phyloP scores from a whole-genome alignment of 345 rosid genomes.

The Microcos paniculata region DNA sequence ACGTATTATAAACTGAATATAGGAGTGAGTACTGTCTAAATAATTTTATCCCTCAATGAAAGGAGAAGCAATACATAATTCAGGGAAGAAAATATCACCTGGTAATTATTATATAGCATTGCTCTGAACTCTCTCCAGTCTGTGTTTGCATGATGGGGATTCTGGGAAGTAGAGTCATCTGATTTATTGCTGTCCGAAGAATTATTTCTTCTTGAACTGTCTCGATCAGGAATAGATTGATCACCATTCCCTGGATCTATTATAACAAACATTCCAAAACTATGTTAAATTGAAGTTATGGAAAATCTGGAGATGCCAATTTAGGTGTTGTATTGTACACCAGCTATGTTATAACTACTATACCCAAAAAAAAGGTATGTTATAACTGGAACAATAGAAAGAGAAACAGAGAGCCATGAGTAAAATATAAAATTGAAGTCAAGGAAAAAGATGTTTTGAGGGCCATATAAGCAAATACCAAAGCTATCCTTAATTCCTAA shows the following conservation, averaged over 20 bases:
- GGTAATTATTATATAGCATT: conserved; percentile 60
- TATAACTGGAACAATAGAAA: background rate
- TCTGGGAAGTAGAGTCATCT: conserved; percentile 52
- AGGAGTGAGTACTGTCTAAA: background rate
- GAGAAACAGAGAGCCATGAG: background rate
- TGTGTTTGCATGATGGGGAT: conserved; percentile 37
- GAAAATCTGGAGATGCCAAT: background rate
- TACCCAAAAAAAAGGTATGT: background rate
- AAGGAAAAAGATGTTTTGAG: background rate
- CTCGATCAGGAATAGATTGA: conserved; percentile 48
- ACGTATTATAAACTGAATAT: background rate
- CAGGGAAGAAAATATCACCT: conserved; percentile 45
- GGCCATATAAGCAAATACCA: background rate
- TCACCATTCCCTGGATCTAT: conserved; percentile 51
- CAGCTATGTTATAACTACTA: background rate
- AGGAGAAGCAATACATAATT: background rate
- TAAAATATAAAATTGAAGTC: background rate
- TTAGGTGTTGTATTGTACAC: background rate
- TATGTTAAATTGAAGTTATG: background rate
- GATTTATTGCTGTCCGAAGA: conserved; percentile 56
- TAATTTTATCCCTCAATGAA: background rate
- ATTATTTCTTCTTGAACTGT: conserved; percentile 54
- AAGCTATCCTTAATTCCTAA: background rate
- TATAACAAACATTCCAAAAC: conserved; percentile 1
- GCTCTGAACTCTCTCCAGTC: conserved; percentile 99